Conservation (phyloP, 305 asterid genomes). For the Galium porrigens region DNA sequence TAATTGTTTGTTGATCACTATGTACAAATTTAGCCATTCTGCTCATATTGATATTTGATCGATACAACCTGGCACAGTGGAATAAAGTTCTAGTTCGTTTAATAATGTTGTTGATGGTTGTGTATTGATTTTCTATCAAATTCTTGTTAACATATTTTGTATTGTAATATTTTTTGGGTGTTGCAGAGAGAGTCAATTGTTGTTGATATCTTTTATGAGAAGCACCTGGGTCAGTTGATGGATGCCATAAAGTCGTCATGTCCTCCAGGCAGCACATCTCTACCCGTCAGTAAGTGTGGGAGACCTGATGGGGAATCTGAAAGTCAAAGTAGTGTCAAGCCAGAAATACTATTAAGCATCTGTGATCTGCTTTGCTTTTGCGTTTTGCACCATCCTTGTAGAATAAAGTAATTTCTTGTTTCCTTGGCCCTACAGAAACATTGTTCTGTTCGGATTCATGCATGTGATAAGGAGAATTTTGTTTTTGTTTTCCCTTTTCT, state of each 20-base stretch:
- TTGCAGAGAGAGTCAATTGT: constrained; percentile 69
- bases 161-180: constrained; percentile 18
- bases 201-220: constrained; percentile 89
- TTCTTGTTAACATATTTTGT: background rate
- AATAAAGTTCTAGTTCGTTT: background rate
- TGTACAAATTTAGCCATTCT: background rate
- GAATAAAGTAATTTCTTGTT: constrained; percentile 59
- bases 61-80: background rate
- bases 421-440: constrained; percentile 15
- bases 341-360: constrained; percentile 73
- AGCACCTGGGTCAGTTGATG: constrained; percentile 65
- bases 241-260: constrained; percentile 72
- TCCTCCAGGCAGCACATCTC: constrained; percentile 29
- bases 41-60: background rate
- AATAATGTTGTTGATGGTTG: background rate
- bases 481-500: background rate
- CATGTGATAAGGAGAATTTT: constrained; percentile 2
- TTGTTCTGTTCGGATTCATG: constrained; percentile 13
- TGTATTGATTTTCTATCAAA: background rate
- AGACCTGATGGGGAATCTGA: constrained; percentile 34
- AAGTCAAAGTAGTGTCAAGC: constrained; percentile 45
- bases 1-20: background rate
- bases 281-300: constrained; percentile 26
- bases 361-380: constrained; percentile 95
- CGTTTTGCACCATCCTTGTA: constrained; percentile 79